A percentile compares a stretch with the other conserved stretches of the same genome.
phyloP scores from a whole-genome alignment of 345 rosid genomes.

The Schrenkiella parvula region DNA sequence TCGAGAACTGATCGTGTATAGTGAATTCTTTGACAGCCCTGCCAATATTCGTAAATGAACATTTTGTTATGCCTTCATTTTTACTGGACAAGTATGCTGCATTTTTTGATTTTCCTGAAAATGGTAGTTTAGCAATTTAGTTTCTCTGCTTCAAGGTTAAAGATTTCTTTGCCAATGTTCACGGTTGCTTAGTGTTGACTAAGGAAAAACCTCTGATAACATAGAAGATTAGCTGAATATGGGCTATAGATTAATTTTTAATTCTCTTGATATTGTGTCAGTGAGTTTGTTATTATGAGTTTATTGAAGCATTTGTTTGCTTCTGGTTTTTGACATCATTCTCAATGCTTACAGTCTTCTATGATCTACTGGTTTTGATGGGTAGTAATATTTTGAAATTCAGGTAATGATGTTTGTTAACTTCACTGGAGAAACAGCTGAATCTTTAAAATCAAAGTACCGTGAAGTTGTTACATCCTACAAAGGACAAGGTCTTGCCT shows the following conservation, averaged over 20 bases:
- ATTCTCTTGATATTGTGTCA: neutral
- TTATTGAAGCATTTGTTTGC: neutral
- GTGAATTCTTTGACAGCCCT: conserved; percentile 44
- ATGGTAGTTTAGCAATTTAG: neutral
- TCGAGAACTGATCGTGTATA: neutral
- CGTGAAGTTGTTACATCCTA: conserved; percentile 66
- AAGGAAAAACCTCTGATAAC: neutral
- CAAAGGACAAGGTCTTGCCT: conserved; percentile 64
- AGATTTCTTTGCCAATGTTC: neutral
- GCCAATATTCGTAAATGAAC: neutral
- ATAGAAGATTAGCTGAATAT: neutral
- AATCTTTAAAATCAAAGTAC: conserved; percentile 59
- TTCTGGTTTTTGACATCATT: neutral
- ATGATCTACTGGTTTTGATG: neutral
- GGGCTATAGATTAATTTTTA: neutral
- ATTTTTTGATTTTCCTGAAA: neutral
- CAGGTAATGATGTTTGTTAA: conserved; percentile 90
- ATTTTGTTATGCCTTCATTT: neutral
- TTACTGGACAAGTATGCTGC: neutral
- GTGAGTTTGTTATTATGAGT: neutral
- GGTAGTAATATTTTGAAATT: neutral
- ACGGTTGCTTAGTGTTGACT: neutral
- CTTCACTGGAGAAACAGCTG: conserved; percentile 53
- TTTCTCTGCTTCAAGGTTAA: neutral
- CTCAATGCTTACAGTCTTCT: neutral